phyloP scores from a whole-genome alignment of 768 basidiomycete genomes.

The Boletus subparvulus region DNA sequence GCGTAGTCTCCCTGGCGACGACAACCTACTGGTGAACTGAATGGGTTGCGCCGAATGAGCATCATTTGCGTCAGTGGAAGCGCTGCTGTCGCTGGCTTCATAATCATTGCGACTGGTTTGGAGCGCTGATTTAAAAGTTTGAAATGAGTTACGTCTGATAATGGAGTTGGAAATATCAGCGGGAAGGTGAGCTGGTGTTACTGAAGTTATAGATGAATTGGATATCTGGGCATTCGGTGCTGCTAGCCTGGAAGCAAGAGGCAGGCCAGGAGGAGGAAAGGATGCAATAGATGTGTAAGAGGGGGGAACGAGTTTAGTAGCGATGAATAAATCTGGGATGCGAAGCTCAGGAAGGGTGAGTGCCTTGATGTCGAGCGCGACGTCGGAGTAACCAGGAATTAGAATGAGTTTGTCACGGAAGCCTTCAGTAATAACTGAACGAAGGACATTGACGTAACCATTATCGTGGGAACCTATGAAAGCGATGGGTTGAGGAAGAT shows the following conservation, averaged over 20 bases:
- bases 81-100: slow-evolving; percentile 44
- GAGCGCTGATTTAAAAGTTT: slow-evolving; percentile 45
- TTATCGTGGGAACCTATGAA: slow-evolving; percentile 66
- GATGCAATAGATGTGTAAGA: slow-evolving; percentile 28
- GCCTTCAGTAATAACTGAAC: slow-evolving; percentile 63
- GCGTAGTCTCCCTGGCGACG: slow-evolving; percentile 38
- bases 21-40: slow-evolving; percentile 28
- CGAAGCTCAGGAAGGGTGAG: slow-evolving; percentile 53
- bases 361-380: slow-evolving; percentile 58
- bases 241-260: slow-evolving; percentile 14
- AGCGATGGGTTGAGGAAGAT: not conserved
- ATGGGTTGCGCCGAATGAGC: slow-evolving; percentile 23
- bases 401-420: slow-evolving; percentile 63
- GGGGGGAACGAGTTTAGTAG: slow-evolving; percentile 46
- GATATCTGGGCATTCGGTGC: slow-evolving; percentile 4
- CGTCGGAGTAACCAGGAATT: slow-evolving; percentile 59
- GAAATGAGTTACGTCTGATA: slow-evolving; percentile 26
- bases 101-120: slow-evolving; percentile 32
- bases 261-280: slow-evolving; percentile 27
- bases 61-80: slow-evolving; percentile 47
- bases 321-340: slow-evolving; percentile 59
- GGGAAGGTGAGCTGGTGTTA: not conserved
- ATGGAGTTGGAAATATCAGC: slow-evolving; percentile 14
- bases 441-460: slow-evolving; percentile 64
- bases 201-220: slow-evolving; percentile 14